Conservation (phyloP, 495 filamentous ascomycete species). For the Neurospora cerealis region DNA sequence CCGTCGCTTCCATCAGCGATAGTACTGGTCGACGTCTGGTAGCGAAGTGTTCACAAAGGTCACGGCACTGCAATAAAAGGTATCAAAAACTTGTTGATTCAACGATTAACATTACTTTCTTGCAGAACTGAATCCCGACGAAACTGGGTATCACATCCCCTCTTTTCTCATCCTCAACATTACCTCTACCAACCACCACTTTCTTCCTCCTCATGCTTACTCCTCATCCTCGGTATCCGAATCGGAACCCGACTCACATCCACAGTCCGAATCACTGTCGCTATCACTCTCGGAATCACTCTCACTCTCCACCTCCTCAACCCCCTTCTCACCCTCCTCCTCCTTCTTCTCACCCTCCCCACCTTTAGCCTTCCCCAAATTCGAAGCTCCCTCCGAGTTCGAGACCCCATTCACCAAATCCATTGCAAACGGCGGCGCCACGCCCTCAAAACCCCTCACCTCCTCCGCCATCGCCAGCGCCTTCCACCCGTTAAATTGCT, state of each 20-base stretch:
- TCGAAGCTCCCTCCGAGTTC: too few species aligned
- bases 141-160: not conserved
- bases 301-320: not conserved
- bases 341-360: not conserved
- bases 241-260: not conserved
- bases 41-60: not conserved
- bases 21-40: not conserved
- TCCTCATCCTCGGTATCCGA: not conserved
- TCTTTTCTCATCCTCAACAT: not conserved
- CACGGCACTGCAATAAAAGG: not conserved
- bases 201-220: not conserved
- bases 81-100: not conserved
- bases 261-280: not conserved
- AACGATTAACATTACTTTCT: not conserved
- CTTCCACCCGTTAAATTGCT: not conserved
- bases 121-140: not conserved
- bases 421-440: not conserved
- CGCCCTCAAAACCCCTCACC: not conserved
- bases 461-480: not conserved
- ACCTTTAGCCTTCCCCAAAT: too few species aligned
- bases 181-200: not conserved
- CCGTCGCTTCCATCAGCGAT: not conserved
- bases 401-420: not conserved
- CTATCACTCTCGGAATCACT: not conserved
- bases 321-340: not conserved